Base-by-base conservation (phyloP, 768 basidiomycete species). In the Kwoniella heveanensis region DNA sequence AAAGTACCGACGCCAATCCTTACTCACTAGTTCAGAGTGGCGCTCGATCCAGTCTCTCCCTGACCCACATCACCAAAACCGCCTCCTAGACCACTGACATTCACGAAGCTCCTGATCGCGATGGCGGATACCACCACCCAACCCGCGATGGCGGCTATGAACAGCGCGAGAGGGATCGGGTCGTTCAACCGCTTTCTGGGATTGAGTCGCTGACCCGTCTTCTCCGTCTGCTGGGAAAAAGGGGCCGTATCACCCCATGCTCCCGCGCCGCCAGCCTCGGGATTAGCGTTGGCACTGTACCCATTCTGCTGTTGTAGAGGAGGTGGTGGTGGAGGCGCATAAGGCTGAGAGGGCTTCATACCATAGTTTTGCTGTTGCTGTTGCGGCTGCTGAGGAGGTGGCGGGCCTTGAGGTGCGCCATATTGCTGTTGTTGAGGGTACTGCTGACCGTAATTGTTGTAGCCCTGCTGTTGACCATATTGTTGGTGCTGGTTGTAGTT, bases 131-230 rank as follows among this genome's bases (percentile, higher is more conserved):
- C 69, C 1, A 84, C 88, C 15, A 83, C 85, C 72, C 87, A 91
- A 1, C 88, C 90, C 27, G 86, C 80, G 36, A 90, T 87, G 80
- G 88, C 86, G 1, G 86, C 81, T n/a, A 91, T 77, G 80, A 90
- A 92, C 36, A 91, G 74, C 7, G 89, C 73, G 15, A 90, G 81
- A 75, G 90, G 86, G 54, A 89, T 81, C 1, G 86, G 86, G 77
- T 91, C 90, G 61, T 90, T 89, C 30, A 90, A 80, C 64, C 81
- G 84, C 71, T 85, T 88, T 81, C 86, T 88, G 5, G 81, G 81
- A 26, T 67, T 72, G 66, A 82, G 76, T 19, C 81, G 56, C 49
- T 74, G 69, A 13, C 77, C 77, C 9, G 77, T 74, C 70, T 76
- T 73, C 44, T 77, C 75, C 44, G 68, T 71, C 8, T 65, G 68